Evolutionary conservation across 495 filamentous ascomycete genomes (phyloP).

Genomic region (Hypoxylon lienhwacheense): DNA sequence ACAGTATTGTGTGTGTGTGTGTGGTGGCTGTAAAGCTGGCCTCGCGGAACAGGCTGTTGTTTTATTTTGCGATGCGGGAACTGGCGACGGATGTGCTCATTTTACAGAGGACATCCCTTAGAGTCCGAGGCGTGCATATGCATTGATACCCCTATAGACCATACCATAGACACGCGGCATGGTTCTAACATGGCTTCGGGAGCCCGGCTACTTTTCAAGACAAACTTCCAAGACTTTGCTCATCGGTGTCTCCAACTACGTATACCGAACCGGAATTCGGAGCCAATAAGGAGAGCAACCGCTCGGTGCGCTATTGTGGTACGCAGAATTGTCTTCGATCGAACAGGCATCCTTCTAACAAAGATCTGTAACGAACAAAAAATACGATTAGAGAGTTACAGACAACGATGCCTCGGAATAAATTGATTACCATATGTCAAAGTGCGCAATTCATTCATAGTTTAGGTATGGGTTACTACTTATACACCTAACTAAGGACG

Average conservation of each 20-base stretch:
- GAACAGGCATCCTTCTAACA: conserved; percentile 3
- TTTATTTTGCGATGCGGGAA: conserved; percentile 3
- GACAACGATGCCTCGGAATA: conserved; percentile 1
- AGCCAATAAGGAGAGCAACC: background rate
- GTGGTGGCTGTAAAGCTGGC: background rate
- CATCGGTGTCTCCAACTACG: conserved; percentile 11
- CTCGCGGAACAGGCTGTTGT: background rate
- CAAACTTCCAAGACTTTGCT: conserved; percentile 3
- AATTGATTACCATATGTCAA: background rate
- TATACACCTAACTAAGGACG: background rate
- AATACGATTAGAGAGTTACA: background rate
- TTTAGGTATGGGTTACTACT: background rate
- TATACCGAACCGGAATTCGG: conserved; percentile 8
- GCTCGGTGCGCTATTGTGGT: background rate
- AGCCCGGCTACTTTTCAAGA: background rate
- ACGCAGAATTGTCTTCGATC: background rate
- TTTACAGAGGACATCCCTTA: conserved; percentile 2
- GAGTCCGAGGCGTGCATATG: conserved; percentile 17
- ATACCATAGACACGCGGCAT: conserved; percentile 12
- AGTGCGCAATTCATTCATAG: background rate
- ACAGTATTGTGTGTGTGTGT: background rate
- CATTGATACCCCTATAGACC: conserved; percentile 40
- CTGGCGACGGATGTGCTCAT: background rate
- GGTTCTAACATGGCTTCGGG: background rate
- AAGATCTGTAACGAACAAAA: background rate